These are phyloP conservation scores for Xylariaceae sp. DNA, from an alignment of 2,329 filamentous ascomycete species.

Conservation along the genomic window DNA sequence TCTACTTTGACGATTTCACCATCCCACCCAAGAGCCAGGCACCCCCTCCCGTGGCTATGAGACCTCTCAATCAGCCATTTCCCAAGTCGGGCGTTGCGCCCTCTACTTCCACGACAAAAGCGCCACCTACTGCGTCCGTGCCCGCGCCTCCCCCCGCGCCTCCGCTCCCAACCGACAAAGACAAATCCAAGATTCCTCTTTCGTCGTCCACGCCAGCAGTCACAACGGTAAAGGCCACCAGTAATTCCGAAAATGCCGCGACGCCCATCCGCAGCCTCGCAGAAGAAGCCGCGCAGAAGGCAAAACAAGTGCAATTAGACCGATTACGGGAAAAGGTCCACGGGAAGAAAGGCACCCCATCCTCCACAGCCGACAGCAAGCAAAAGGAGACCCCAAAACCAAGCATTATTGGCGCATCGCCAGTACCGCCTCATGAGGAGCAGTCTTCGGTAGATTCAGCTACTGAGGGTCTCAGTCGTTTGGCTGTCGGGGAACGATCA, in stretches of 20 bases:
- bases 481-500: conserved; percentile 20
- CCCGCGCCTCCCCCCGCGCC: conserved; percentile 22
- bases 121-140: conserved; percentile 15
- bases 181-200: conserved; percentile 28
- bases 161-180: conserved; percentile 31
- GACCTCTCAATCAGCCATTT: conserved; percentile 29
- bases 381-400: conserved; percentile 19
- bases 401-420: conserved; percentile 5
- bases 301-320: conserved; percentile 56
- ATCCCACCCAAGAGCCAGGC: conserved; percentile 53
- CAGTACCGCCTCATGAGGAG: conserved; percentile 10
- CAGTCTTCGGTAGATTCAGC: conserved; percentile 14
- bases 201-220: conserved; percentile 14
- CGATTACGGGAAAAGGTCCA: conserved; percentile 52
- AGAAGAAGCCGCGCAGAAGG: conserved; percentile 62
- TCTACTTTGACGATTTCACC: conserved; percentile 60
- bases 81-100: conserved; percentile 35
- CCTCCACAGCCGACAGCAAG: conserved; percentile 4
- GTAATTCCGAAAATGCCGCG: conserved; percentile 24
- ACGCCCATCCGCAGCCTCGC: conserved; percentile 51
- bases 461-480: conserved; percentile 21
- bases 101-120: conserved; percentile 32
- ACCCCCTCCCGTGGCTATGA: conserved; percentile 39
- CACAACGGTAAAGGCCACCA: conserved; percentile 23
- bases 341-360: conserved; percentile 38